phyloP scores from a whole-genome alignment of 2,329 filamentous ascomycete genomes.

The Chrysoporthe cubensis region DNA sequence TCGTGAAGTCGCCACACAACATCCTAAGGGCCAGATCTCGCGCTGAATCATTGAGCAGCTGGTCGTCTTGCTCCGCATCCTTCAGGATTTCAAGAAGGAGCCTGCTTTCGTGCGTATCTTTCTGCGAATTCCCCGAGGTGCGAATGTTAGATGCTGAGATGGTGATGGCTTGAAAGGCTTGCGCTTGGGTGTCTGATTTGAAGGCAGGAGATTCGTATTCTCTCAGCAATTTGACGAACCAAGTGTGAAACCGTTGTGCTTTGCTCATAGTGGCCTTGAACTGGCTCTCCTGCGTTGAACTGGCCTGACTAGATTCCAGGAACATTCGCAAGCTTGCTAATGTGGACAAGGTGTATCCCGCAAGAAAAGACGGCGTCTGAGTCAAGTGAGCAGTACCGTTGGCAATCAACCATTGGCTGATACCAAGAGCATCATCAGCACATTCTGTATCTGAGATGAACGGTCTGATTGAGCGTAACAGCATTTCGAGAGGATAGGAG shows the following conservation, averaged over 20 bases:
- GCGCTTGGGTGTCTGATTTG: slow-evolving; percentile 50
- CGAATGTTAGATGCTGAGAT: slow-evolving; percentile 70
- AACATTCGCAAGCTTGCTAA: slow-evolving; percentile 79
- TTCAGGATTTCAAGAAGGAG: slow-evolving; percentile 79
- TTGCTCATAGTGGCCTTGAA: slow-evolving; percentile 77
- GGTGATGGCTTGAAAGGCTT: slow-evolving; percentile 69
- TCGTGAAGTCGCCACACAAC: slow-evolving; percentile 75
- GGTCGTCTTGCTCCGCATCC: slow-evolving; percentile 65
- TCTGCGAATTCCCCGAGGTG: slow-evolving; percentile 69
- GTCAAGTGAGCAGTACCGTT: slow-evolving; percentile 68
- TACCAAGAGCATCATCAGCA: slow-evolving; percentile 85
- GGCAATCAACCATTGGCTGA: slow-evolving; percentile 81
- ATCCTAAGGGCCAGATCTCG: slow-evolving; percentile 71
- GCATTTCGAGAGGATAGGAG: slow-evolving; percentile 88
- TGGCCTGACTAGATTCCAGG: slow-evolving; percentile 73
- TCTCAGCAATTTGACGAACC: slow-evolving; percentile 74
- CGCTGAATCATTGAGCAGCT: slow-evolving; percentile 72
- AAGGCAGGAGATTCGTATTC: slow-evolving; percentile 62
- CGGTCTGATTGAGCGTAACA: slow-evolving; percentile 76
- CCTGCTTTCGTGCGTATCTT: slow-evolving; percentile 74
- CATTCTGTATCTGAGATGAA: slow-evolving; percentile 85
- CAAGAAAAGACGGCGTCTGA: slow-evolving; percentile 73
- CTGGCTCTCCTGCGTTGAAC: slow-evolving; percentile 83
- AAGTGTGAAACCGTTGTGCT: slow-evolving; percentile 74
- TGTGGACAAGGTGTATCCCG: slow-evolving; percentile 78